Percentiles rank a stretch among this genome's conserved stretches.
Evolutionary conservation across 805 yeast genomes (phyloP).

Genomic region (Kazachstania bromeliacearum): DNA sequence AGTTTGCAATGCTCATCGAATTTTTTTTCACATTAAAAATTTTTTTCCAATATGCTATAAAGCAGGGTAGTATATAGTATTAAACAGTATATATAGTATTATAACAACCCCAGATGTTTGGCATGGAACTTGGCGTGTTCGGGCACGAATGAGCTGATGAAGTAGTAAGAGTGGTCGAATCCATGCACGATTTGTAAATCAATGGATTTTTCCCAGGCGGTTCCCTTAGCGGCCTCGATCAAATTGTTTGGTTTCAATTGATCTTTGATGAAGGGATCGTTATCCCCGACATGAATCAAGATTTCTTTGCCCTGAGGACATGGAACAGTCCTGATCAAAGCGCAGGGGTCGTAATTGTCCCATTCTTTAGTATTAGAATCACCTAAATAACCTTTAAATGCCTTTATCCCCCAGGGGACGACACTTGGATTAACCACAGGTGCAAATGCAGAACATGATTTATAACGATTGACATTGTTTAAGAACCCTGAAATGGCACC

Average conservation of each 20-base stretch:
- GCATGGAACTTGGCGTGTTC: conserved; percentile 87
- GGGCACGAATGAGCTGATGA: conserved; percentile 66
- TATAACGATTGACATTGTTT: conserved; percentile 51
- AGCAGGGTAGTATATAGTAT: too few species aligned
- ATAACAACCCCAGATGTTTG: conserved; percentile 38
- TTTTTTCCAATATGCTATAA: too few species aligned
- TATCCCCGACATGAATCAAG: conserved; percentile 73
- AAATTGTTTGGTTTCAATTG: conserved; percentile 75
- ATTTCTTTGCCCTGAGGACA: conserved; percentile 42
- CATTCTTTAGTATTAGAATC: conserved; percentile 54
- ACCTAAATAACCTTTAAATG: conserved; percentile 69
- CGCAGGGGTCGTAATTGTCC: conserved; percentile 77
- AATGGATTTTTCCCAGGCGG: conserved; percentile 52
- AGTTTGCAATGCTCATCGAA: too few species aligned
- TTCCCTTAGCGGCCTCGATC: conserved; percentile 44
- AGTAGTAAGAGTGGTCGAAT: conserved; percentile 86
- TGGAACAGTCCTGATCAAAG: conserved; percentile 40
- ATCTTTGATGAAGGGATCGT: conserved; percentile 59
- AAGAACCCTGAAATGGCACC: conserved; percentile 75
- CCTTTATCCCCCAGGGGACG: conserved; percentile 84
- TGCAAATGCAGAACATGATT: conserved; percentile 80
- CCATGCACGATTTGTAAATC: conserved; percentile 60
- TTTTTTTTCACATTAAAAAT: too few species aligned
- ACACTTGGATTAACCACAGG: conserved; percentile 77
- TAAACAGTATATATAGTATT: too few species aligned